phyloP scores from a whole-genome alignment of 768 basidiomycete genomes.

The Lentinula lateritia region DNA sequence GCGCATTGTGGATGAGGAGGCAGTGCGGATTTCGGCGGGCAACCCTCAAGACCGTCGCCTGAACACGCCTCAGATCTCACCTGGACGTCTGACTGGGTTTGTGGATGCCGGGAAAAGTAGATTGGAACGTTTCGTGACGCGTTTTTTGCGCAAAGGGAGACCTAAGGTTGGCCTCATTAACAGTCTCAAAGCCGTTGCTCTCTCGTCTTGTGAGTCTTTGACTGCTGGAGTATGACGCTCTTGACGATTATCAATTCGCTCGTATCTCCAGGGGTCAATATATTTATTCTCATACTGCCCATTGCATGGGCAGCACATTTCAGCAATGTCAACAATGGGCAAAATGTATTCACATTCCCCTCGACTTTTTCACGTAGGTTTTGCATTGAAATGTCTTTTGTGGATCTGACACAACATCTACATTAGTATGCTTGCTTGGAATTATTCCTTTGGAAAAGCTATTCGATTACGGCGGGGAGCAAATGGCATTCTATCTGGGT shows the following conservation, averaged over 20 bases:
- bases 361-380: slow-evolving; percentile 37
- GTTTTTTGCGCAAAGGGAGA: slow-evolving; percentile 44
- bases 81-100: background rate
- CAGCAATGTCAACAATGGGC: slow-evolving; percentile 6
- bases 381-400: background rate
- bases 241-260: background rate
- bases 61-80: background rate
- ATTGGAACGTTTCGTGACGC: slow-evolving; percentile 27
- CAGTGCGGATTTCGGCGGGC: background rate
- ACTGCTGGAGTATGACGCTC: background rate
- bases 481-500: slow-evolving; percentile 49
- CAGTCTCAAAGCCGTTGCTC: slow-evolving; percentile 39
- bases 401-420: too few species aligned
- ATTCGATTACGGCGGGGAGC: slow-evolving; percentile 55
- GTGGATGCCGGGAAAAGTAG: background rate
- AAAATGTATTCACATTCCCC: slow-evolving; percentile 24
- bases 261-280: slow-evolving; percentile 46
- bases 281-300: slow-evolving; percentile 52
- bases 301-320: slow-evolving; percentile 60
- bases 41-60: background rate
- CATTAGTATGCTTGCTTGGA: slow-evolving; percentile 56
- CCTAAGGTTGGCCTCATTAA: slow-evolving; percentile 33
- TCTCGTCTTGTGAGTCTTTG: slow-evolving; percentile 43
- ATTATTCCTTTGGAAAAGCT: slow-evolving; percentile 63
- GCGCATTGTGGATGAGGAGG: background rate